Percentiles rank a stretch among this genome's conserved stretches.
Conservation (phyloP, 2,329 filamentous ascomycete species). For the Neopestalotiopsis sp. region DNA sequence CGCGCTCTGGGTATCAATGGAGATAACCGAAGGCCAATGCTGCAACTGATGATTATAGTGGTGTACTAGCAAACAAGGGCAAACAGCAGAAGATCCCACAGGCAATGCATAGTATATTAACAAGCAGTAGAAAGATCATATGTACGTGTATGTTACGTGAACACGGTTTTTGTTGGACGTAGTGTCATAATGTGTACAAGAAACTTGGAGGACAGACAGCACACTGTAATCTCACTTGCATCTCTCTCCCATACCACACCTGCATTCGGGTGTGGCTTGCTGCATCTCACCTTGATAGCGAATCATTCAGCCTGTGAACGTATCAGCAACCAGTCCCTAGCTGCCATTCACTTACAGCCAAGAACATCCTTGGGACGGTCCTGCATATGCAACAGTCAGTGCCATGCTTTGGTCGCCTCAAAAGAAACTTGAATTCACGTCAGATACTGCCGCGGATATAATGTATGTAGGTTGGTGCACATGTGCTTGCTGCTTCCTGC, state of each 20-base stretch:
- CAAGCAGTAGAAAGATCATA: background rate
- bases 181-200: background rate
- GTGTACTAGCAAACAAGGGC: background rate
- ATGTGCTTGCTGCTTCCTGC: background rate
- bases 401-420: background rate
- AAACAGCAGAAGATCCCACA: background rate
- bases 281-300: conserved; percentile 8
- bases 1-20: background rate
- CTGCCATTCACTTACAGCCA: background rate
- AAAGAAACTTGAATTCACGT: conserved; percentile 6
- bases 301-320: background rate
- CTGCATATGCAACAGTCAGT: background rate
- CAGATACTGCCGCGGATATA: background rate
- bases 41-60: background rate
- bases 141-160: background rate
- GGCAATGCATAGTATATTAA: background rate
- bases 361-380: background rate
- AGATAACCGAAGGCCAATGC: conserved; percentile 6
- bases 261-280: background rate
- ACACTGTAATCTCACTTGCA: conserved; percentile 2
- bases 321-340: background rate
- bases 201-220: background rate
- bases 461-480: background rate
- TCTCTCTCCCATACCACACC: background rate
- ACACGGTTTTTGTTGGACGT: background rate